Evolutionary conservation across 768 basidiomycete species (phyloP).

Genomic region (Favolaschia claudopus): DNA sequence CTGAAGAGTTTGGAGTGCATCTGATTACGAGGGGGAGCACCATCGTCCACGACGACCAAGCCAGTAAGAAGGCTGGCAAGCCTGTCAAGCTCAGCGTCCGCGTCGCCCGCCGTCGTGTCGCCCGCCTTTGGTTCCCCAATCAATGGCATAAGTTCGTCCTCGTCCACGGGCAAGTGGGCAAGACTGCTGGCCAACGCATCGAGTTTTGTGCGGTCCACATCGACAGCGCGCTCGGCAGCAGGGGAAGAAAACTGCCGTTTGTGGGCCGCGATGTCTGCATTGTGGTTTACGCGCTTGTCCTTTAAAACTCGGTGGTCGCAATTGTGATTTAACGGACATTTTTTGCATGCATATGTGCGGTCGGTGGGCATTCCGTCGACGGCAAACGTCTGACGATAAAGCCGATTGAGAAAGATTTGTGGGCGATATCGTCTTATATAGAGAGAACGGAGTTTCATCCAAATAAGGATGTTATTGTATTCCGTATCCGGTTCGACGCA

Average conservation of each 20-base stretch:
- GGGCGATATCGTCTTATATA: neutral
- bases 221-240: neutral
- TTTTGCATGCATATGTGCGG: neutral
- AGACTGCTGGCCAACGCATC: neutral
- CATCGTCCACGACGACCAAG: slow-evolving; percentile 2
- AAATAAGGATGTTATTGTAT: neutral
- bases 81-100: neutral
- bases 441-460: neutral
- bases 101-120: neutral
- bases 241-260: neutral
- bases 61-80: neutral
- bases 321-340: neutral
- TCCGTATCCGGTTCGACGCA: neutral
- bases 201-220: neutral
- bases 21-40: neutral
- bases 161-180: neutral
- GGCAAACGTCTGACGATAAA: neutral
- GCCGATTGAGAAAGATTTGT: neutral
- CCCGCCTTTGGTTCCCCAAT: neutral
- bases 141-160: neutral
- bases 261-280: neutral
- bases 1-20: slow-evolving; percentile 4
- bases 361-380: neutral
- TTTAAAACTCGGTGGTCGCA: neutral
- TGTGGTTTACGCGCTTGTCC: neutral